Evolutionary conservation across 176 grass and related monocot genomes (phyloP), one percentile per base, ranked within the genome.

Genomic region (Raddia distichophylla): DNA sequence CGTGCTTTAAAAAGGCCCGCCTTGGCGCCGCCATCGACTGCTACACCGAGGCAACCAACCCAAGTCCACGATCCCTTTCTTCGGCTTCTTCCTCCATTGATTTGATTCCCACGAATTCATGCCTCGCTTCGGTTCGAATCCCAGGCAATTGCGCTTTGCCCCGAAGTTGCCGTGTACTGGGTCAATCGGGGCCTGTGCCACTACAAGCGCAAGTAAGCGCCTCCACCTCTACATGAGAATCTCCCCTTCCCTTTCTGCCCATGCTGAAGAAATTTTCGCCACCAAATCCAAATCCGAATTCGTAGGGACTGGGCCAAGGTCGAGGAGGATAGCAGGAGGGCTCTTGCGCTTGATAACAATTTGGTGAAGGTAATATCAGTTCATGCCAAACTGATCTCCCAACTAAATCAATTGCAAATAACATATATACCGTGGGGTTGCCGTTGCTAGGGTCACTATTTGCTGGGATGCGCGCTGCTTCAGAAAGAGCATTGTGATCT

Each of bases 21-120:
- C 67, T 97, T 47, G 94, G 94, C 57, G 92, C 92, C 67, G 94
- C 94, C 32, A 97, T 97, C 72, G 91, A 97, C 71, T 91, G 91
- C 53, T 97, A 97, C 80, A 97, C 94, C 44, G 94, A 97, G 94
- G 94, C 87, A 83, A 74, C 71, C 62, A 8, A 70, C 2, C 37
- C 0, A 40, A 8, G 70, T 40, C 37, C 3, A 40, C 37, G 1
- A 40, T 40, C 52, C 49, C 61, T 17, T 52, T 49, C 16, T 46
- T 2, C 49, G 3, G 8, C 44, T 35, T 20, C 27, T 60, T 20
- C 7, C n/a, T 37, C 71, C 33, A 12, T 56, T 22, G 15, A 53
- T 32, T 5, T 60, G 49, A 11, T 42, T 46, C 5, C 40, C 55
- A 8, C 15, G 47, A 48, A 48, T 48, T 10, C 47, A 42, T 75